These are phyloP conservation scores for Monosporozyma servazzii DNA, from an alignment of 805 yeast species.

Conservation along the genomic window DNA sequence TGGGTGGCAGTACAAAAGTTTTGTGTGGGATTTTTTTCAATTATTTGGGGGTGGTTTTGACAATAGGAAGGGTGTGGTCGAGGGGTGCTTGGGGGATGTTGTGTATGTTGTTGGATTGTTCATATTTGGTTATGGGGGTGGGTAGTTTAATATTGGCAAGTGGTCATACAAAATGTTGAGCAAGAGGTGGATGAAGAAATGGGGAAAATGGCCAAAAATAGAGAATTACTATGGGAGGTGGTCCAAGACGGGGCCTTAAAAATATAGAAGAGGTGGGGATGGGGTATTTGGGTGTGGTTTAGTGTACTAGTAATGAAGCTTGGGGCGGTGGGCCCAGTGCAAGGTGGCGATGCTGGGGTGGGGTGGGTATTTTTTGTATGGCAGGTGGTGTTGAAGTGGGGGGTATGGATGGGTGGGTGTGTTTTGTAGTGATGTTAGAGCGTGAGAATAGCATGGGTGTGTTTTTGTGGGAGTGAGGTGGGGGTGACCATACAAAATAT, in stretches of 20 bases:
- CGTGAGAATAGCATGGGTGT: background rate
- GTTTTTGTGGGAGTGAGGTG: background rate
- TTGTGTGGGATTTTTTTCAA: background rate
- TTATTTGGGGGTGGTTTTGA: background rate
- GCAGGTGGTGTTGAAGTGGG: background rate
- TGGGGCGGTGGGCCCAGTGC: background rate
- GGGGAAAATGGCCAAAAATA: background rate
- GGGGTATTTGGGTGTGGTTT: background rate
- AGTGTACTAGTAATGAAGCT: background rate
- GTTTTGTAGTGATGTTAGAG: background rate
- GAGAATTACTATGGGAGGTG: background rate
- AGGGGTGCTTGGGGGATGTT: background rate
- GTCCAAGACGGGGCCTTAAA: background rate
- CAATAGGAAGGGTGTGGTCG: background rate
- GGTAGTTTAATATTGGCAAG: background rate
- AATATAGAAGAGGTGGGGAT: background rate
- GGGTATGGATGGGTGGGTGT: background rate
- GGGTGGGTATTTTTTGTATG: background rate
- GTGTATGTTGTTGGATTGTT: background rate
- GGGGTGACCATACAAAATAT: background rate
- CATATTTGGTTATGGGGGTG: background rate
- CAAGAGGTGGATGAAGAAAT: background rate
- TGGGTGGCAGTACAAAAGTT: background rate
- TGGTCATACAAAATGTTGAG: background rate
- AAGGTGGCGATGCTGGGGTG: background rate